phyloP scores from a whole-genome alignment of 2,329 filamentous ascomycete genomes.

The Calonectria pseudoreteaudii region DNA sequence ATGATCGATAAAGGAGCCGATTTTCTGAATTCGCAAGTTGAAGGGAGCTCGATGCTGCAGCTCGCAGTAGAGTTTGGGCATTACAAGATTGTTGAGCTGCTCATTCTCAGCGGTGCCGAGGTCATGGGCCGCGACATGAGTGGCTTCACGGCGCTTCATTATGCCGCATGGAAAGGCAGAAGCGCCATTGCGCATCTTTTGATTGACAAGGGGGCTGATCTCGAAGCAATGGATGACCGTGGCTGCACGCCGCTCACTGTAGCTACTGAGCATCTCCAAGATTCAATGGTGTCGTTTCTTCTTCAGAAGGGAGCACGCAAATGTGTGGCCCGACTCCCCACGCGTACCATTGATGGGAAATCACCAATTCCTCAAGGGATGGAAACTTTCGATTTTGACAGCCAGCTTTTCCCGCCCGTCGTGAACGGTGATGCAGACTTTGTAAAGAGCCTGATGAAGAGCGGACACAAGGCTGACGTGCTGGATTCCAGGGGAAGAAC shows the following conservation, averaged over 20 bases:
- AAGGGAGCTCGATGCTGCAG: not conserved
- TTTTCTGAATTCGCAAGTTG: not conserved
- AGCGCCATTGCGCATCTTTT: not conserved
- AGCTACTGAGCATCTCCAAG: not conserved
- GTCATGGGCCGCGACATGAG: not conserved
- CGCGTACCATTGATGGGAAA: not conserved
- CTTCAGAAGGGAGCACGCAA: not conserved
- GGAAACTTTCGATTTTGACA: not conserved
- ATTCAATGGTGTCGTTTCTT: not conserved
- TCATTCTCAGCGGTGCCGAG: not conserved
- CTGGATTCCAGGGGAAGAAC: not conserved
- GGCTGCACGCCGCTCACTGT: not conserved
- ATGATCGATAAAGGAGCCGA: not conserved
- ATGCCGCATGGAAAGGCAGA: not conserved
- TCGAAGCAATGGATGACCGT: not conserved
- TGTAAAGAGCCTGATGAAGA: not conserved
- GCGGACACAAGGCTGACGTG: not conserved
- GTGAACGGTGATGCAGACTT: not conserved
- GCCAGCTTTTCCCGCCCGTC: not conserved
- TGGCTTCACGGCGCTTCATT: not conserved
- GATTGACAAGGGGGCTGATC: not conserved
- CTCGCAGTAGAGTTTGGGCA: not conserved
- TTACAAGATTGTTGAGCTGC: not conserved
- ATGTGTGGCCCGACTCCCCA: not conserved
- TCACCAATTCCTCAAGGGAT: not conserved